Percentiles rank a stretch among this genome's conserved stretches.
These are phyloP conservation scores for Pleurotus djamor DNA, from an alignment of 768 basidiomycete species.

Conservation along the genomic window DNA sequence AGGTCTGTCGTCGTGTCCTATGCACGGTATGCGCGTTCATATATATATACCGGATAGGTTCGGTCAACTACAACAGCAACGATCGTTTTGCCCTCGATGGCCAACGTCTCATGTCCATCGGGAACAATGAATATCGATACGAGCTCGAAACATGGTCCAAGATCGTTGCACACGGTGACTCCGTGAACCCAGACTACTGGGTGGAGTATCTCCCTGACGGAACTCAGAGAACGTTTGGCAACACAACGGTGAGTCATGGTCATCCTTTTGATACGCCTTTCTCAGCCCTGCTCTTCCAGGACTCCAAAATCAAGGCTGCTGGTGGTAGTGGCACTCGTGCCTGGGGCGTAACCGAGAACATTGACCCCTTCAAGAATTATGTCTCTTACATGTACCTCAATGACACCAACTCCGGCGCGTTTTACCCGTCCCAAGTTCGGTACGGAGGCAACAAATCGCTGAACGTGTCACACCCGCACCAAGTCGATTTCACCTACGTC, in stretches of 20 bases:
- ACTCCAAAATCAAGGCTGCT: conserved; percentile 12
- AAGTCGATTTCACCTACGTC: neutral
- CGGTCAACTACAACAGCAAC: conserved; percentile 9
- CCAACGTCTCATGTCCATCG: conserved; percentile 9
- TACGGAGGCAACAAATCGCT: neutral
- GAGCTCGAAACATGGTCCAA: conserved; percentile 13
- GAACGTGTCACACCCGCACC: neutral
- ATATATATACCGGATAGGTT: no score
- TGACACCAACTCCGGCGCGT: neutral
- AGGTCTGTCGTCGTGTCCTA: conserved; percentile 1
- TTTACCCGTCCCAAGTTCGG: neutral
- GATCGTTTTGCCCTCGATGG: conserved; percentile 10
- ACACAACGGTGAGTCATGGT: neutral
- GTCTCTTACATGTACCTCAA: conserved; percentile 1
- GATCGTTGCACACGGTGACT: conserved; percentile 4
- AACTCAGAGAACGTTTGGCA: conserved; percentile 5
- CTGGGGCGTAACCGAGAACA: conserved; percentile 7
- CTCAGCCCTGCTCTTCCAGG: neutral
- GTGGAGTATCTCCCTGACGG: conserved; percentile 11
- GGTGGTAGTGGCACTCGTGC: conserved; percentile 6
- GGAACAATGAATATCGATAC: conserved; percentile 11
- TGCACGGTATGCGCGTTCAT: no score
- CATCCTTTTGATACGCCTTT: neutral
- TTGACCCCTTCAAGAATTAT: conserved; percentile 10
- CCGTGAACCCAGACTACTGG: conserved; percentile 10